Percentiles rank a stretch among this genome's conserved stretches.
Conservation (phyloP, 176 grass and related monocot genomes). For the Chloris gayana region DNA sequence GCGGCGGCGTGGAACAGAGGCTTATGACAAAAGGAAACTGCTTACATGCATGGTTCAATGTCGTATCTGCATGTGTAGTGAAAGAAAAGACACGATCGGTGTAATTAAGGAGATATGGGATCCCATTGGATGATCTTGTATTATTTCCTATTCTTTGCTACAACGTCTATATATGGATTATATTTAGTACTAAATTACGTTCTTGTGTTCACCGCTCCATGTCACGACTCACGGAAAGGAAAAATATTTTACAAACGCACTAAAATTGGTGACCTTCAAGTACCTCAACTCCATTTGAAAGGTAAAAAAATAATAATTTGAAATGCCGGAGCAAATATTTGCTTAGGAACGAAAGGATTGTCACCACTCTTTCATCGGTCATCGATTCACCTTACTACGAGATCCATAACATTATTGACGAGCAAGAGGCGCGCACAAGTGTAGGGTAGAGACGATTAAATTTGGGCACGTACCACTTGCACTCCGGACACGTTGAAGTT, state of each 20-base stretch:
- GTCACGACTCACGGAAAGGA: no score
- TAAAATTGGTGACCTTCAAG: no score
- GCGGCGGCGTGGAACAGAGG: no score
- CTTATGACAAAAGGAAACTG: no score
- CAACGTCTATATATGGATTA: not conserved
- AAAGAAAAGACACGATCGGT: slow-evolving; percentile 12
- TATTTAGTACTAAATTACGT: not conserved
- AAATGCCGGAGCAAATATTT: no score
- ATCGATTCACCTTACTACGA: not conserved
- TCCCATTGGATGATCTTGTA: not conserved
- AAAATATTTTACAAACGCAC: not conserved
- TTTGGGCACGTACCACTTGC: slow-evolving; percentile 26
- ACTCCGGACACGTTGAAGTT: slow-evolving; percentile 37
- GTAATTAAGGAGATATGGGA: slow-evolving; percentile 2
- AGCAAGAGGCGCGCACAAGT: not conserved
- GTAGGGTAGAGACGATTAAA: no score
- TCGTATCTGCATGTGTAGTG: not conserved
- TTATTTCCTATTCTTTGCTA: not conserved
- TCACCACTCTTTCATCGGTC: no score
- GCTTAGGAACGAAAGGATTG: no score
- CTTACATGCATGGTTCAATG: not conserved
- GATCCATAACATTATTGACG: not conserved
- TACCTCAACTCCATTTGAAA: no score
- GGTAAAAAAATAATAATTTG: no score
- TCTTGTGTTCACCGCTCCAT: not conserved